A percentile compares a stretch with the other conserved stretches of the same genome.
Evolutionary conservation across 306 rosid genomes (phyloP).

Genomic region (Carpinus fangiana): DNA sequence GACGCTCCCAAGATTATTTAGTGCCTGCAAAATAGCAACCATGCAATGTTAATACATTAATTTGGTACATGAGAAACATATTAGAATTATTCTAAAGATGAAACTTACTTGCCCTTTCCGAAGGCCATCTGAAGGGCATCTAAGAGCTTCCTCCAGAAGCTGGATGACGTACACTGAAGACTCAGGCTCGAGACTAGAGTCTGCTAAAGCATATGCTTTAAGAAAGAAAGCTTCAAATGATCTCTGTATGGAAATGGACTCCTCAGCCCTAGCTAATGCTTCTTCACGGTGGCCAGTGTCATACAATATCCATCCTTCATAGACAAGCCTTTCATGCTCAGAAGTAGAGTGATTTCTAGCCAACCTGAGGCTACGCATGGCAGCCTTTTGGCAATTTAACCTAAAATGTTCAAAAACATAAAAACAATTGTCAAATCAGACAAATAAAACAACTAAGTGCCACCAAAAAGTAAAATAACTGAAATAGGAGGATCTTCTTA

Average conservation of each 20-base stretch:
- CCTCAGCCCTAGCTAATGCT: conserved; percentile 84
- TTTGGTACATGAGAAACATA: conserved; percentile 23
- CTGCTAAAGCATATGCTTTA: conserved; percentile 84
- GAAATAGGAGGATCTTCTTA: not conserved
- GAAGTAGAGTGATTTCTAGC: conserved; percentile 77
- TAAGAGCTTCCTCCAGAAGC: conserved; percentile 83
- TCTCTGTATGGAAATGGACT: conserved; percentile 78
- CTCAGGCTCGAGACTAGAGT: conserved; percentile 66
- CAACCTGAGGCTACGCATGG: conserved; percentile 78
- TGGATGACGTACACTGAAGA: conserved; percentile 66
- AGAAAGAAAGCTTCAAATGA: conserved; percentile 95
- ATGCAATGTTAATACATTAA: conserved; percentile 19
- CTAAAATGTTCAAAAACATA: conserved; percentile 33
- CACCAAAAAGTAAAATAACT: not conserved
- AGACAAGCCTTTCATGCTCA: conserved; percentile 80
- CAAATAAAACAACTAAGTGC: conserved; percentile 4
- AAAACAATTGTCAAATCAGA: not conserved
- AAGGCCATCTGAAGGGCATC: conserved; percentile 94
- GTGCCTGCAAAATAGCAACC: conserved; percentile 56
- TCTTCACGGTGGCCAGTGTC: conserved; percentile 94
- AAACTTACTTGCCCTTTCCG: conserved; percentile 86
- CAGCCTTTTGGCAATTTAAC: conserved; percentile 88
- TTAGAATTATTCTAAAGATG: conserved; percentile 5
- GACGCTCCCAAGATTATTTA: conserved; percentile 85
- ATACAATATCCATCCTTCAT: conserved; percentile 93